Evolutionary conservation across 768 basidiomycete species (phyloP).

Genomic region (Boletus sensibilis): DNA sequence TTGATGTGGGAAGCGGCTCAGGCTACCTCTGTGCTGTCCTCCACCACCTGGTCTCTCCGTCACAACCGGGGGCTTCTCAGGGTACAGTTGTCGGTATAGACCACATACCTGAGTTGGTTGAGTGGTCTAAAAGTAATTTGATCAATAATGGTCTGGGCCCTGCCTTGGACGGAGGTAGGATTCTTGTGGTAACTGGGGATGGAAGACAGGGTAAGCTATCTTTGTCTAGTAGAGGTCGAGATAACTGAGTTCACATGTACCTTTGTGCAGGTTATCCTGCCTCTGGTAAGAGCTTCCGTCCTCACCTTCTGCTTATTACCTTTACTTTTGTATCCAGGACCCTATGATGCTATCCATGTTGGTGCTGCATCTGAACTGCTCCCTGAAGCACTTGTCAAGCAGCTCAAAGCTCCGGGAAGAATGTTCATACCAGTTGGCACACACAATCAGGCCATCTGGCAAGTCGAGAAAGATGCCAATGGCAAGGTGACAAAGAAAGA

Average conservation of each 20-base stretch:
- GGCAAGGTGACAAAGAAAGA: constrained; percentile 63
- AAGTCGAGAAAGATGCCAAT: constrained; percentile 73
- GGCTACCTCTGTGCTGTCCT: constrained; percentile 86
- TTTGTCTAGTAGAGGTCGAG: not conserved
- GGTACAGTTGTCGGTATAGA: constrained; percentile 87
- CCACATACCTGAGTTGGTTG: constrained; percentile 77
- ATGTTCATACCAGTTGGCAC: constrained; percentile 94
- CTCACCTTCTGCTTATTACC: not conserved
- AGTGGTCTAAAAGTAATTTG: constrained; percentile 69
- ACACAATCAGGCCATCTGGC: constrained; percentile 56
- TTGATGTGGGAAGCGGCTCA: constrained; percentile 89
- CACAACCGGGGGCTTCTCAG: constrained; percentile 17
- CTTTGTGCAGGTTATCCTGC: constrained; percentile 35
- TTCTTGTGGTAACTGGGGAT: constrained; percentile 73
- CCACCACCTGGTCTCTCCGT: constrained; percentile 59
- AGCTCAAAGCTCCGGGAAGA: constrained; percentile 69
- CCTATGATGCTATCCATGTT: constrained; percentile 87
- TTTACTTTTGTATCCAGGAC: constrained; percentile 39
- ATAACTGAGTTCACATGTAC: not conserved
- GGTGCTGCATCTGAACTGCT: constrained; percentile 84
- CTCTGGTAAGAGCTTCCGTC: constrained; percentile 28
- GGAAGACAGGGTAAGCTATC: constrained; percentile 63
- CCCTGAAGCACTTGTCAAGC: constrained; percentile 70
- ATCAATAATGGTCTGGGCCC: constrained; percentile 58
- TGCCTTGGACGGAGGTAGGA: constrained; percentile 51